These are phyloP conservation scores for Phytophthora fragariaefolia DNA, from an alignment of 352 stramenopile species.

Conservation along the genomic window DNA sequence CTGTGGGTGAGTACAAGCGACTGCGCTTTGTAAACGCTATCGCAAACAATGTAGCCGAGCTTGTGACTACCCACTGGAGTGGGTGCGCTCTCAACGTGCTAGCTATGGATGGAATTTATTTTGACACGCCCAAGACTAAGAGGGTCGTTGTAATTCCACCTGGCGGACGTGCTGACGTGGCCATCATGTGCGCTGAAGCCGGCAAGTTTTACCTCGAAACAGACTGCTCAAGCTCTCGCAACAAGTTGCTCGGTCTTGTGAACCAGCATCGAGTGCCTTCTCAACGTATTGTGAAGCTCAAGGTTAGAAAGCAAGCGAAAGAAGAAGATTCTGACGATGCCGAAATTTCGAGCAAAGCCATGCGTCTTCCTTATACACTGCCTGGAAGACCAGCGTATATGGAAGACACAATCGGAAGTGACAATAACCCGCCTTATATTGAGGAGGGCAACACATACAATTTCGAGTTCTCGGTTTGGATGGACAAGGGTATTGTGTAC, in stretches of 20 bases:
- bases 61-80: slow-evolving; percentile 49
- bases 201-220: slow-evolving; percentile 75
- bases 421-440: slow-evolving; percentile 30
- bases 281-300: slow-evolving; percentile 66
- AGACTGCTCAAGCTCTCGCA: slow-evolving; percentile 62
- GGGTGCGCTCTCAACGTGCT: slow-evolving; percentile 65
- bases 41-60: slow-evolving; percentile 81
- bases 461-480: slow-evolving; percentile 83
- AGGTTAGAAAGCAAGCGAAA: slow-evolving; percentile 27
- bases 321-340: slow-evolving; percentile 31
- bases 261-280: slow-evolving; percentile 77
- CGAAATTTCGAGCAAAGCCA: slow-evolving; percentile 26
- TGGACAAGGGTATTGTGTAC: slow-evolving; percentile 56
- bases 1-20: slow-evolving; percentile 63
- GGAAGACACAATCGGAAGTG: slow-evolving; percentile 36
- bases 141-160: slow-evolving; percentile 68
- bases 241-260: slow-evolving; percentile 61
- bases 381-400: slow-evolving; percentile 71
- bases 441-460: slow-evolving; percentile 55
- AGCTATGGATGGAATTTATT: slow-evolving; percentile 78
- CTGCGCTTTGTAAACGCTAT: slow-evolving; percentile 80
- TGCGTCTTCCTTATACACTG: slow-evolving; percentile 44
- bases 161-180: slow-evolving; percentile 69
- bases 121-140: slow-evolving; percentile 46
- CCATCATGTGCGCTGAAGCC: slow-evolving; percentile 50